Conservation (phyloP, 2,329 filamentous ascomycete species). For the Anthostomella pinea region DNA sequence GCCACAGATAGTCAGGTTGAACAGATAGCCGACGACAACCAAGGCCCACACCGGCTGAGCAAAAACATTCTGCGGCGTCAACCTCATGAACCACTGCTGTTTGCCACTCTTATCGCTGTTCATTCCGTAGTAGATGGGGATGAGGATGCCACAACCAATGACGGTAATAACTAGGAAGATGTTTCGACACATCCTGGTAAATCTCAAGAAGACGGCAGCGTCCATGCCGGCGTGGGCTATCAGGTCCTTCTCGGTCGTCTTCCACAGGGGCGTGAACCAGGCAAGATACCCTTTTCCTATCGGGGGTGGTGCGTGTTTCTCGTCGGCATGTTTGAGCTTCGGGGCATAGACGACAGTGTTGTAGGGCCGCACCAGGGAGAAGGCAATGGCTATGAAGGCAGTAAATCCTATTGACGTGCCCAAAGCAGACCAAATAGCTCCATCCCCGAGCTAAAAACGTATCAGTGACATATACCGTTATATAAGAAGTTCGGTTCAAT, state of each 20-base stretch:
- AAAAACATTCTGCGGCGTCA: constrained; percentile 58
- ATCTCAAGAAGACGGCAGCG: constrained; percentile 84
- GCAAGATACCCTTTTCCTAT: constrained; percentile 83
- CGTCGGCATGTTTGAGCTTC: constrained; percentile 90
- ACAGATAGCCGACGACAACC: constrained; percentile 59
- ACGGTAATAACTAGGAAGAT: constrained; percentile 74
- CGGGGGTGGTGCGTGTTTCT: no score
- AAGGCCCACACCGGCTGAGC: constrained; percentile 56
- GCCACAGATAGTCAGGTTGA: constrained; percentile 71
- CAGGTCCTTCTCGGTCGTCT: constrained; percentile 72
- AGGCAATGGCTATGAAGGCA: constrained; percentile 68
- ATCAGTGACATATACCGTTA: no score
- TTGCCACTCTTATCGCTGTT: constrained; percentile 35
- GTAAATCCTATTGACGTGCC: constrained; percentile 77
- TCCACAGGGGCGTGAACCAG: constrained; percentile 78
- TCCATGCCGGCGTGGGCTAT: constrained; percentile 86
- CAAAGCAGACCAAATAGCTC: constrained; percentile 75
- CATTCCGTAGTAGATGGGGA: constrained; percentile 71
- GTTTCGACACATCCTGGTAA: constrained; percentile 87
- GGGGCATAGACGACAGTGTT: constrained; percentile 93
- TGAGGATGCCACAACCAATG: constrained; percentile 71
- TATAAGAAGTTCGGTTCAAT: no score
- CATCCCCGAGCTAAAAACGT: constrained; percentile 40
- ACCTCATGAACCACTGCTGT: constrained; percentile 51
- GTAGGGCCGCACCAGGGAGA: constrained; percentile 87